Evolutionary conservation across 2,329 filamentous ascomycete species (phyloP).

Genomic region (Teratosphaeria nubilosa): DNA sequence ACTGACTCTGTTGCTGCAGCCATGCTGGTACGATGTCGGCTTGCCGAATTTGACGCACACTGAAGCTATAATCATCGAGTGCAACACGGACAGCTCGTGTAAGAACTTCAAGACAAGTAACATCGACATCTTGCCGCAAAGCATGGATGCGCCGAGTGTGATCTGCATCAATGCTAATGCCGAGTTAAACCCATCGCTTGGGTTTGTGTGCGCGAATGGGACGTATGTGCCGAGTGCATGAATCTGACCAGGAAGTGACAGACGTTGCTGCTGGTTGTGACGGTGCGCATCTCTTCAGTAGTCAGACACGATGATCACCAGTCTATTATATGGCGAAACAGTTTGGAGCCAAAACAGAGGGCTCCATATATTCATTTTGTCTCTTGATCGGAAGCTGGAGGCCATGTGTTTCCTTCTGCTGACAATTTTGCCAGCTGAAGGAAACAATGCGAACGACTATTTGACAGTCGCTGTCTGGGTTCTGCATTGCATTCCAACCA

Average conservation of each 20-base stretch:
- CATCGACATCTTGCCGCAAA: slow-evolving; percentile 16
- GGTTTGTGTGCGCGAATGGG: slow-evolving; percentile 15
- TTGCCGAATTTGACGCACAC: slow-evolving; percentile 30
- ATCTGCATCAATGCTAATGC: slow-evolving; percentile 16
- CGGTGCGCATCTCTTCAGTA: no score
- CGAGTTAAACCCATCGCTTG: slow-evolving; percentile 13
- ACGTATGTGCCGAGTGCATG: slow-evolving; percentile 9
- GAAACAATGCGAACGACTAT: no score
- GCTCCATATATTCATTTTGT: no score
- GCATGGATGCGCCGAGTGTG: slow-evolving; percentile 8
- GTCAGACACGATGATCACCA: no score
- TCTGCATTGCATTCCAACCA: no score
- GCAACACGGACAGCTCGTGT: slow-evolving; percentile 32
- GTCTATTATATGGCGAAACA: no score
- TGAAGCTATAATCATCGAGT: slow-evolving; percentile 34
- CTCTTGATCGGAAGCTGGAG: no score
- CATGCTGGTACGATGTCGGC: slow-evolving; percentile 36
- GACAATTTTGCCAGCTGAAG: no score
- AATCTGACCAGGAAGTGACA: not conserved
- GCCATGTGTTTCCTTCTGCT: no score
- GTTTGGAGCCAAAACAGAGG: no score
- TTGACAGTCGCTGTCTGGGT: no score
- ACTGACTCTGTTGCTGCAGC: slow-evolving; percentile 11
- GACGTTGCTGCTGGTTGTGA: no score
- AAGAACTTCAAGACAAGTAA: slow-evolving; percentile 14